Conservation (phyloP, 2,329 filamentous ascomycete genomes). For the Sclerotinia minor region DNA sequence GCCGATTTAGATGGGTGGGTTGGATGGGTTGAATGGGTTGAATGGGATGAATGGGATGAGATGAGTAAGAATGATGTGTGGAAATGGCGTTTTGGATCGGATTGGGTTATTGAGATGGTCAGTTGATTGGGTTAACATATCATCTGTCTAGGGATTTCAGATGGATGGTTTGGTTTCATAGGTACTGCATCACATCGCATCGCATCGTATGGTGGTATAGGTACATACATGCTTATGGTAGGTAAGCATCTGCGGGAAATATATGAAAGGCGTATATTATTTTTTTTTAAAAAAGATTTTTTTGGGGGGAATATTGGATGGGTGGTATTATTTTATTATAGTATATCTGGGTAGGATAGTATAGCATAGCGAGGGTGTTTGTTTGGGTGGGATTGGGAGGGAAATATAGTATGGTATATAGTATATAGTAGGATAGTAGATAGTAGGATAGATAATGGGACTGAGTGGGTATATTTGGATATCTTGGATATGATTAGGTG, state of each 20-base stretch:
- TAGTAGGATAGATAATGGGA: too few species aligned
- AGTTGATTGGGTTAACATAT: background rate
- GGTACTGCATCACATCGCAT: background rate
- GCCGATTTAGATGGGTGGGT: background rate
- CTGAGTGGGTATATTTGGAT: too few species aligned
- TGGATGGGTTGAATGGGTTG: too few species aligned
- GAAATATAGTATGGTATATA: too few species aligned
- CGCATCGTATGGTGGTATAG: background rate
- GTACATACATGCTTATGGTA: too few species aligned
- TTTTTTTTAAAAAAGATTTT: background rate
- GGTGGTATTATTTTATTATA: background rate
- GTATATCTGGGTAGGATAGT: too few species aligned
- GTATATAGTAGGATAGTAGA: too few species aligned
- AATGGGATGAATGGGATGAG: too few species aligned
- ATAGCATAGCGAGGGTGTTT: too few species aligned
- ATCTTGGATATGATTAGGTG: too few species aligned
- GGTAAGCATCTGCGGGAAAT: background rate
- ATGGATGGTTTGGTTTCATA: background rate
- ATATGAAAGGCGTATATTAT: background rate
- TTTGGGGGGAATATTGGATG: background rate
- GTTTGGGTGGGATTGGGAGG: too few species aligned
- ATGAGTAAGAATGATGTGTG: background rate
- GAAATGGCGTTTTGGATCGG: background rate
- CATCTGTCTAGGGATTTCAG: background rate
- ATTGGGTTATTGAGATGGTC: background rate